A percentile compares a stretch with the other conserved stretches of the same genome.
phyloP scores from a whole-genome alignment of 139 green algal species.

The Pedinophyceae sp. region DNA sequence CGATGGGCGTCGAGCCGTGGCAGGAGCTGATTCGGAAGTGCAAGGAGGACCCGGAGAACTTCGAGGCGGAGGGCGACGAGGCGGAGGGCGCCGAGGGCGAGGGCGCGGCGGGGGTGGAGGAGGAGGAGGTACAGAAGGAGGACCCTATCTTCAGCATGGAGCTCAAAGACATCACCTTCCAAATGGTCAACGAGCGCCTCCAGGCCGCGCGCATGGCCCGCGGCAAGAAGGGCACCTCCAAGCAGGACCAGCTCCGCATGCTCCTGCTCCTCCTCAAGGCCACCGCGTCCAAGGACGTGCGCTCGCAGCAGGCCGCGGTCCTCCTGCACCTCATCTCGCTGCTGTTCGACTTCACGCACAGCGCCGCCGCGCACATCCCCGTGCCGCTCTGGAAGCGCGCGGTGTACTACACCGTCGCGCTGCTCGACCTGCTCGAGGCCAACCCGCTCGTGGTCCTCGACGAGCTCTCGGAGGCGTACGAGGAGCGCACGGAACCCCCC shows the following conservation, averaged over 20 bases:
- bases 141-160: constrained; percentile 52
- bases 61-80: constrained; percentile 36
- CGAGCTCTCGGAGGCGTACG: constrained; percentile 27
- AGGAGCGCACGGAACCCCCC: constrained; percentile 35
- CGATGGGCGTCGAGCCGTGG: constrained; percentile 47
- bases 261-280: constrained; percentile 15
- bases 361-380: constrained; percentile 62
- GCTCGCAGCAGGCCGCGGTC: constrained; percentile 49
- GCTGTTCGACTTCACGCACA: constrained; percentile 85
- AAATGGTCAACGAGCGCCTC: constrained; percentile 89
- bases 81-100: constrained; percentile 25
- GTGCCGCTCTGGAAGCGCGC: constrained; percentile 64
- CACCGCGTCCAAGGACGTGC: constrained; percentile 61
- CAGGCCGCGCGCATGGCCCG: constrained; percentile 67
- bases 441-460: constrained; percentile 59
- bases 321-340: constrained; percentile 67
- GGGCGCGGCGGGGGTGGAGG: constrained; percentile 22
- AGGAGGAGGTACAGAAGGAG: constrained; percentile 44
- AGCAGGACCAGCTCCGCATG: neutral
- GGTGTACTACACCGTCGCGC: constrained; percentile 20
- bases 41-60: constrained; percentile 42
- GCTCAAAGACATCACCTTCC: constrained; percentile 80
- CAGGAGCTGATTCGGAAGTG: constrained; percentile 25
- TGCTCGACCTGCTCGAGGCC: constrained; percentile 43
- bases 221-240: constrained; percentile 38